phyloP scores from a whole-genome alignment of 306 rosid genomes.

The Pterocarpus macrocarpus region DNA sequence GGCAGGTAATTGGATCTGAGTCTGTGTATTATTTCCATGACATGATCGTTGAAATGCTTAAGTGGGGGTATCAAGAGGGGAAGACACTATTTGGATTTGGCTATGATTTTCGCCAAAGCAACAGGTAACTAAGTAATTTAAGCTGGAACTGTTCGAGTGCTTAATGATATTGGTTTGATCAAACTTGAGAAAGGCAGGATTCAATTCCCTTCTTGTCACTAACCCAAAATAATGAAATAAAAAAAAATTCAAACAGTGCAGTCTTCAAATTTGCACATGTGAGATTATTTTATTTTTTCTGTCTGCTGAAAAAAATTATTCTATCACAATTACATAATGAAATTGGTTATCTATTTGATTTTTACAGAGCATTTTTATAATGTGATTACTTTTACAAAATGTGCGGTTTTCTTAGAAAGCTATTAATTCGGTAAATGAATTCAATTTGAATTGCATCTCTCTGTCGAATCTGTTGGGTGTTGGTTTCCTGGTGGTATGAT shows the following conservation, averaged over 20 bases:
- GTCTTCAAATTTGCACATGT: neutral
- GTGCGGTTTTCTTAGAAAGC: conserved; percentile 31
- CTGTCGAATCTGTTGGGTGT: conserved; percentile 9
- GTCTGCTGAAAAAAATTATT: conserved; percentile 1
- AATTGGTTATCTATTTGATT: conserved; percentile 12
- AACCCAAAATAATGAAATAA: conserved; percentile 14
- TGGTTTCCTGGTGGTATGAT: conserved; percentile 35
- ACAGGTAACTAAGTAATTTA: conserved; percentile 67
- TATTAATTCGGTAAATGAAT: conserved; percentile 11
- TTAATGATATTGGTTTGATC: conserved; percentile 1
- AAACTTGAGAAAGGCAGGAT: neutral
- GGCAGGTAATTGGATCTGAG: conserved; percentile 83
- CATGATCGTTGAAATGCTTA: conserved; percentile 85
- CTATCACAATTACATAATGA: neutral
- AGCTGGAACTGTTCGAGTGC: neutral
- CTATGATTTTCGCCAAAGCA: conserved; percentile 98
- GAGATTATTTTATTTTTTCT: conserved; percentile 37
- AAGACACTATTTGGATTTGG: conserved; percentile 97
- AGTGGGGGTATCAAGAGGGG: conserved; percentile 95
- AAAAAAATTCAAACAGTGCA: neutral
- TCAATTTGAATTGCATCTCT: conserved; percentile 34
- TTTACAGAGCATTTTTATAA: neutral
- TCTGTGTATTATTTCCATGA: conserved; percentile 90
- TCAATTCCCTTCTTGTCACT: conserved; percentile 22
- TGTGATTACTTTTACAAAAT: conserved; percentile 21